Percentiles rank a stretch among this genome's conserved stretches.
Evolutionary conservation across 2,329 filamentous ascomycete species (phyloP).

Genomic region (Hymenoscyphus linearis): DNA sequence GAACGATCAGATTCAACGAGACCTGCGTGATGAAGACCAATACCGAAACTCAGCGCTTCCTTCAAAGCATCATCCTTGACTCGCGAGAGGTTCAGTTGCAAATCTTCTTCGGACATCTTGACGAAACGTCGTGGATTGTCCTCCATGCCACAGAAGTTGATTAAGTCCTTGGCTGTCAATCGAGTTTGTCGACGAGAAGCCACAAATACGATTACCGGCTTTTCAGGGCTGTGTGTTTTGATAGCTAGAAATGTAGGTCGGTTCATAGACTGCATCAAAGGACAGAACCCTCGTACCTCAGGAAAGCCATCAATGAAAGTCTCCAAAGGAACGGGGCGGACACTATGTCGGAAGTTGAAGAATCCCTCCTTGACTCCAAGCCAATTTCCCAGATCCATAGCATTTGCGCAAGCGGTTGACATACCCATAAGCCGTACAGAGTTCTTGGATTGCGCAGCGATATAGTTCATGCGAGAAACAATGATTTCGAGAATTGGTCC

Average conservation of each 20-base stretch:
- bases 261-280: slow-evolving; percentile 99
- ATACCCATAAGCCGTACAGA: slow-evolving; percentile 91
- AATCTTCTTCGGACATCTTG: slow-evolving; percentile 88
- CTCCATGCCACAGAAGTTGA: slow-evolving; percentile 97
- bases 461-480: slow-evolving; percentile 93
- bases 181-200: slow-evolving; percentile 92
- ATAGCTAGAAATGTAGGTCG: slow-evolving; percentile 93
- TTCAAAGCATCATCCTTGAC: slow-evolving; percentile 91
- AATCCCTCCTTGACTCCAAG: slow-evolving; percentile 91
- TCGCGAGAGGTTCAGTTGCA: slow-evolving; percentile 78
- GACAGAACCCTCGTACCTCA: slow-evolving; percentile 90
- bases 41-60: slow-evolving; percentile 95
- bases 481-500: slow-evolving; percentile 98
- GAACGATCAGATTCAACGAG: slow-evolving; percentile 91
- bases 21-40: slow-evolving; percentile 94
- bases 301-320: slow-evolving; percentile 98
- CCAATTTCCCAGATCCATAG: slow-evolving; percentile 91
- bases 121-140: slow-evolving; percentile 93
- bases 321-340: slow-evolving; percentile 90
- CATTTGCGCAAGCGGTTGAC: slow-evolving; percentile 97
- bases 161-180: slow-evolving; percentile 89
- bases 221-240: slow-evolving; percentile 91
- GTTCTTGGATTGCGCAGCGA: slow-evolving; percentile 86
- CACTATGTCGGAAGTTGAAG: slow-evolving; percentile 97
- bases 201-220: slow-evolving; percentile 97